These are phyloP conservation scores for Penicillium sp. DNA, from an alignment of 2,329 filamentous ascomycete genomes.

Conservation along the genomic window DNA sequence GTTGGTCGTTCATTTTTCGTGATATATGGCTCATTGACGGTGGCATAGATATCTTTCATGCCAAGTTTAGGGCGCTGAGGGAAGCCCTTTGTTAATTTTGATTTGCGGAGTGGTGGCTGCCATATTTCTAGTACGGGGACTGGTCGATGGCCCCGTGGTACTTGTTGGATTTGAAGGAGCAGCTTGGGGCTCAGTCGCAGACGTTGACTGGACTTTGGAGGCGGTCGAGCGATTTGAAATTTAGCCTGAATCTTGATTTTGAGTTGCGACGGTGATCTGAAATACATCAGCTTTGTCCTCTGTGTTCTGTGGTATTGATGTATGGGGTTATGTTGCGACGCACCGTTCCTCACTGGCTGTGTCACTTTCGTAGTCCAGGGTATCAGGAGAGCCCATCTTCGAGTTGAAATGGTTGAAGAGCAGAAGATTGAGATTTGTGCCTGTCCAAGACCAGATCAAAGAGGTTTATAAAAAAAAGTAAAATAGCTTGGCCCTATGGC, in stretches of 20 bases:
- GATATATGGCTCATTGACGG: constrained; percentile 30
- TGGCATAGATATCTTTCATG: constrained; percentile 31
- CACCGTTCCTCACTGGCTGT: constrained; percentile 25
- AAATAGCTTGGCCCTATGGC: constrained; percentile 1
- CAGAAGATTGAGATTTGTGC: not conserved
- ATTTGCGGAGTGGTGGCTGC: constrained; percentile 31
- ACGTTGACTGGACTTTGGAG: constrained; percentile 28
- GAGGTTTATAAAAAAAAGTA: not conserved
- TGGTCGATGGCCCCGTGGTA: constrained; percentile 23
- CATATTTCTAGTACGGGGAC: constrained; percentile 35
- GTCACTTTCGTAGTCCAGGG: constrained; percentile 23
- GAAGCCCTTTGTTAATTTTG: constrained; percentile 23
- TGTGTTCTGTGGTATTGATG: not conserved
- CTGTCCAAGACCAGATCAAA: not conserved
- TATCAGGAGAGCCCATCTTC: constrained; percentile 11
- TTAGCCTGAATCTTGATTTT: constrained; percentile 24
- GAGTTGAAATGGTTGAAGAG: not conserved
- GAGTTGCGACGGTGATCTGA: constrained; percentile 10
- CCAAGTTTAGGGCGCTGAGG: constrained; percentile 25
- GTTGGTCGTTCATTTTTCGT: not conserved
- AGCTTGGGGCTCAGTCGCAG: constrained; percentile 32
- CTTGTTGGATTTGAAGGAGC: constrained; percentile 37
- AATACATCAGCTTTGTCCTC: not conserved
- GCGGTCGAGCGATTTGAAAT: constrained; percentile 34
- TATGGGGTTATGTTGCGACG: not conserved